A percentile compares a stretch with the other conserved stretches of the same genome.
phyloP scores from a whole-genome alignment of 768 basidiomycete species.

The Hypholoma sublateritium region DNA sequence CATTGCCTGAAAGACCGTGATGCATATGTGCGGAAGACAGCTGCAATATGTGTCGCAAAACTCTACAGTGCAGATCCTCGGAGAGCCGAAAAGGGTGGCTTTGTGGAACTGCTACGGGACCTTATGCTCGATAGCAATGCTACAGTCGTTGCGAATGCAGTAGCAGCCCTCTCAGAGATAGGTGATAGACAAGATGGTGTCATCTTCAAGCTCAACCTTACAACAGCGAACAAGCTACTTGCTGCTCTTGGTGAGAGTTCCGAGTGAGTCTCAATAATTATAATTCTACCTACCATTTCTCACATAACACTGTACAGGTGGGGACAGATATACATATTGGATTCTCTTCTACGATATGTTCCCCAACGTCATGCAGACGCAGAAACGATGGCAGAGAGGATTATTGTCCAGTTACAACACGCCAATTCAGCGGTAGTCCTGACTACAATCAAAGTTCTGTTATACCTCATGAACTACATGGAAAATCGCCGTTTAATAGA shows the following conservation, averaged over 20 bases:
- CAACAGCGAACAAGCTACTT: slow-evolving; percentile 86
- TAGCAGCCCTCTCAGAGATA: slow-evolving; percentile 96
- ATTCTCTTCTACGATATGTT: slow-evolving; percentile 91
- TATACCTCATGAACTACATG: slow-evolving; percentile 99
- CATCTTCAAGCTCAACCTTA: slow-evolving; percentile 84
- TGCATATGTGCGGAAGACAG: slow-evolving; percentile 98
- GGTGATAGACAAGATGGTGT: slow-evolving; percentile 94
- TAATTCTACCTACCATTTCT: slow-evolving; percentile 5
- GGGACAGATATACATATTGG: slow-evolving; percentile 98
- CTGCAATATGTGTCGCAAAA: slow-evolving; percentile 97
- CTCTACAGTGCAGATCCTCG: slow-evolving; percentile 87
- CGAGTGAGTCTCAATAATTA: slow-evolving; percentile 64
- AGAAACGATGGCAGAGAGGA: slow-evolving; percentile 92
- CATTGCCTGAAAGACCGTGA: slow-evolving; percentile 93
- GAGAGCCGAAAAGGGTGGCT: slow-evolving; percentile 85
- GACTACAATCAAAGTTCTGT: slow-evolving; percentile 93
- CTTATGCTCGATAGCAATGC: slow-evolving; percentile 93
- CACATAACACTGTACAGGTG: slow-evolving; percentile 59
- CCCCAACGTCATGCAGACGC: slow-evolving; percentile 87
- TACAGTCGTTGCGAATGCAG: slow-evolving; percentile 96
- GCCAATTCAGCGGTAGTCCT: slow-evolving; percentile 99
- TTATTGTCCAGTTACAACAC: slow-evolving; percentile 91
- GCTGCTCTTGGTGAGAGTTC: slow-evolving; percentile 94
- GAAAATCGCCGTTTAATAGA: slow-evolving; percentile 84
- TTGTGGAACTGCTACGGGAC: slow-evolving; percentile 88